Conservation (phyloP, 2,329 filamentous ascomycete species). For the Ceratocystis variospora region DNA sequence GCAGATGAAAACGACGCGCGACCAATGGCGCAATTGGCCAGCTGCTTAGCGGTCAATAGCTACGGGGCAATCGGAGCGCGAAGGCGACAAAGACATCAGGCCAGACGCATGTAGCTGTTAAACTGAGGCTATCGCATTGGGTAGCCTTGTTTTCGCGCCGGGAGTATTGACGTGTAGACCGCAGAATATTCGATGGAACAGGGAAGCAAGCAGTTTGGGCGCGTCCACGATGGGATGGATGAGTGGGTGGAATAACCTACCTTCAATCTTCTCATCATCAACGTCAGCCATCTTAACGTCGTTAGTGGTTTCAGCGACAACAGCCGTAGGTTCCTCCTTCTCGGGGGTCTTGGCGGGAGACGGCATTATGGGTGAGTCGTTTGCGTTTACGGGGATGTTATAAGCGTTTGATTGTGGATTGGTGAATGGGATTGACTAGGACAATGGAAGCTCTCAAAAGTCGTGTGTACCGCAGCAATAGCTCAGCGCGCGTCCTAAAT, state of each 20-base stretch:
- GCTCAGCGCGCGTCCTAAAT: neutral
- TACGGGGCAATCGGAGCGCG: neutral
- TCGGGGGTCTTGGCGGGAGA: slow-evolving; percentile 19
- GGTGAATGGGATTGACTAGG: slow-evolving; percentile 1
- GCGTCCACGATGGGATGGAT: neutral
- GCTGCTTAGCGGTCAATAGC: neutral
- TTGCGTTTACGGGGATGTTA: neutral
- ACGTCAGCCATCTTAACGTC: slow-evolving; percentile 23
- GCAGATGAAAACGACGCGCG: slow-evolving; percentile 9
- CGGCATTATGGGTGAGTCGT: slow-evolving; percentile 16
- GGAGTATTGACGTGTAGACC: neutral
- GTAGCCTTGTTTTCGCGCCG: neutral
- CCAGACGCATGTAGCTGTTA: neutral
- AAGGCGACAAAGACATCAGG: neutral
- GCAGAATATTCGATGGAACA: neutral
- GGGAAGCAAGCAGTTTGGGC: neutral
- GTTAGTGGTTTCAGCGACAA: slow-evolving; percentile 19
- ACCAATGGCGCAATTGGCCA: slow-evolving; percentile 18
- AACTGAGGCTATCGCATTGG: neutral
- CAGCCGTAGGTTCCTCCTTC: slow-evolving; percentile 19
- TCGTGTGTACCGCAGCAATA: neutral
- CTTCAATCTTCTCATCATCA: slow-evolving; percentile 22
- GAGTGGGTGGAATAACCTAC: slow-evolving; percentile 6
- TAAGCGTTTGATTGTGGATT: neutral
- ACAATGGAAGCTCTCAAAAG: slow-evolving; percentile 1